Evolutionary conservation across 2,329 filamentous ascomycete species (phyloP).

Genomic region (Xylariaceae sp.): DNA sequence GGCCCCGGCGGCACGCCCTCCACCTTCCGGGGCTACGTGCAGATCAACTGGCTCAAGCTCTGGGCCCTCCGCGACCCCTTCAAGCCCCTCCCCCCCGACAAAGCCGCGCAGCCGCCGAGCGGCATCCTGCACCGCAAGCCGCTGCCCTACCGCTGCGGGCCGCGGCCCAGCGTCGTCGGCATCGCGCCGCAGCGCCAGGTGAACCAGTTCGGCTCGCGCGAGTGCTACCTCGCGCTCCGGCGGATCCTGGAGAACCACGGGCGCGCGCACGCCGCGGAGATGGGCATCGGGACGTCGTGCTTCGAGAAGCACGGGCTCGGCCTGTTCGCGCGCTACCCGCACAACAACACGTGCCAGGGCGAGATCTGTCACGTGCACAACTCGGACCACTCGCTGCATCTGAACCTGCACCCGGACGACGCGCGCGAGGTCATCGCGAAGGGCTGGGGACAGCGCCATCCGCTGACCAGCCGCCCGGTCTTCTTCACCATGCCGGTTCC

Average conservation of each 20-base stretch:
- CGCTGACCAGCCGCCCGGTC: constrained; percentile 56
- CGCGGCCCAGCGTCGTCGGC: constrained; percentile 64
- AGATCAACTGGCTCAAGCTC: constrained; percentile 67
- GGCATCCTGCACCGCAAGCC: constrained; percentile 54
- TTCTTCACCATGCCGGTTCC: constrained; percentile 64
- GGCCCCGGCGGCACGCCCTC: constrained; percentile 77
- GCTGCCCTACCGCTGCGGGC: constrained; percentile 59
- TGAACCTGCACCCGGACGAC: constrained; percentile 76
- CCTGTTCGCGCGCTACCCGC: constrained; percentile 63
- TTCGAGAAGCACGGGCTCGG: constrained; percentile 80
- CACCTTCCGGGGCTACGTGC: constrained; percentile 67
- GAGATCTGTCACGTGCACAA: constrained; percentile 79
- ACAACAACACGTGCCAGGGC: constrained; percentile 69
- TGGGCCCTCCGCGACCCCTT: constrained; percentile 71
- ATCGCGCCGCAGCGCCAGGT: constrained; percentile 80
- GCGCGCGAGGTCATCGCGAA: constrained; percentile 66
- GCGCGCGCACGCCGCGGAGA: constrained; percentile 40
- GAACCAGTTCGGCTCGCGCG: constrained; percentile 56
- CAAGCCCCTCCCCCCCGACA: constrained; percentile 50
- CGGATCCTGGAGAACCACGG: constrained; percentile 51
- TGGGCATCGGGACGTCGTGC: constrained; percentile 65
- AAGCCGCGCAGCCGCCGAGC: constrained; percentile 46
- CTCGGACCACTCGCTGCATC: constrained; percentile 71
- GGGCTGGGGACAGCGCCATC: constrained; percentile 74
- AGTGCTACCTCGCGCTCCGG: constrained; percentile 54